These are phyloP conservation scores for Aegilops longissima DNA, from an alignment of 176 grass and related monocot genomes.

Conservation along the genomic window DNA sequence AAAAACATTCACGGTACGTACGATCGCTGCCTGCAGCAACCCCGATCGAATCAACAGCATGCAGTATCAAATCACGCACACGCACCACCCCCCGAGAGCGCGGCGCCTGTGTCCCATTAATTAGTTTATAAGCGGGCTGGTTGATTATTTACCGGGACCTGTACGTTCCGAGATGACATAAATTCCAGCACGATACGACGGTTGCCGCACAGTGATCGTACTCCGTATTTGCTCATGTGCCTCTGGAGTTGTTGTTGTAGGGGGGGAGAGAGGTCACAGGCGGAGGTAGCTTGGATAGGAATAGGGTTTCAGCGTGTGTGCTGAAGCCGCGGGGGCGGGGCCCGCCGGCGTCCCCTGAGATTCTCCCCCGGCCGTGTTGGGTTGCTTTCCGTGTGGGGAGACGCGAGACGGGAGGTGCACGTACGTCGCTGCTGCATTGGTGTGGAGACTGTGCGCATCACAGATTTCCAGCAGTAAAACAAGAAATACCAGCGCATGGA, in stretches of 20 bases:
- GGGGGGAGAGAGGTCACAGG: slow-evolving; percentile 15
- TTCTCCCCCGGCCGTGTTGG: slow-evolving; percentile 23
- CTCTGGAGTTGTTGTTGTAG: neutral
- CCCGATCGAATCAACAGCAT: slow-evolving; percentile 34
- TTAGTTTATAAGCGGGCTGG: slow-evolving; percentile 41
- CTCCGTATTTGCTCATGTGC: neutral
- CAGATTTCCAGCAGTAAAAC: slow-evolving; percentile 9
- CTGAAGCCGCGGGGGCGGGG: neutral
- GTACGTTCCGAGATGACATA: slow-evolving; percentile 43
- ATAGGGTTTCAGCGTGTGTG: slow-evolving; percentile 33
- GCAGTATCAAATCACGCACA: slow-evolving; percentile 38
- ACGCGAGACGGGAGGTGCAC: neutral
- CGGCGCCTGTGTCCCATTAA: neutral
- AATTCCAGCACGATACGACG: slow-evolving; percentile 56
- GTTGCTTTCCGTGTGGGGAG: slow-evolving; percentile 29
- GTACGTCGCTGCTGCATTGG: neutral
- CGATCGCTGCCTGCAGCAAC: neutral
- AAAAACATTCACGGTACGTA: slow-evolving; percentile 24
- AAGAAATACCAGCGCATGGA: slow-evolving; percentile 10
- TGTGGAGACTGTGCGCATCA: neutral
- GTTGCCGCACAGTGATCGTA: slow-evolving; percentile 31
- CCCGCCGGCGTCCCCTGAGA: slow-evolving; percentile 28
- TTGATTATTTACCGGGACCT: neutral
- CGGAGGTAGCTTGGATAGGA: slow-evolving; percentile 5
- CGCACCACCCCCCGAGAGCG: slow-evolving; percentile 11